phyloP scores from a whole-genome alignment of 306 rosid genomes.

The Fagus crenata region DNA sequence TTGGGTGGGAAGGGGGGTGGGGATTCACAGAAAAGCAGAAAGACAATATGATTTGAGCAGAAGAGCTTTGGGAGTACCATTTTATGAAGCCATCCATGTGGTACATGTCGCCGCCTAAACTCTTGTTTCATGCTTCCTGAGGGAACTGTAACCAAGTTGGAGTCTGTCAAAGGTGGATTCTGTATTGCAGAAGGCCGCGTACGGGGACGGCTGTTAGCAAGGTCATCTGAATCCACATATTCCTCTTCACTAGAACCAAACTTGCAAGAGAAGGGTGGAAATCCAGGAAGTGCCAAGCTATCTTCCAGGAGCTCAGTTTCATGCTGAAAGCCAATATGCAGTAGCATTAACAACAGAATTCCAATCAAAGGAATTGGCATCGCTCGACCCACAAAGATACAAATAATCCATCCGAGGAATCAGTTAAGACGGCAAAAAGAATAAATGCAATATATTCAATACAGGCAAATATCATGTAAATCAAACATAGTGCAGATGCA shows the following conservation, averaged over 20 bases:
- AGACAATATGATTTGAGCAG: not conserved
- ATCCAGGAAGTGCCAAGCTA: constrained; percentile 55
- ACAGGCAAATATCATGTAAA: not conserved
- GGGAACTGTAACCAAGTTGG: constrained; percentile 54
- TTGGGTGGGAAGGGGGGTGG: not conserved
- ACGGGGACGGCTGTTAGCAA: constrained; percentile 57
- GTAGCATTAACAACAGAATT: not conserved
- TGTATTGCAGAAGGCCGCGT: constrained; percentile 48
- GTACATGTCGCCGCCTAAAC: constrained; percentile 62
- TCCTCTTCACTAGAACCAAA: constrained; percentile 70
- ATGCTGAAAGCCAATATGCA: constrained; percentile 36
- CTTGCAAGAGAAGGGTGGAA: constrained; percentile 42
- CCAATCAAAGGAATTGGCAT: constrained; percentile 1
- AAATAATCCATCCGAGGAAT: not conserved
- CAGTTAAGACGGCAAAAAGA: not conserved
- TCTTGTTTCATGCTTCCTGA: constrained; percentile 65
- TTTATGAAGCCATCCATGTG: constrained; percentile 93
- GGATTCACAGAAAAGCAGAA: not conserved
- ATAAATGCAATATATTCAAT: not conserved
- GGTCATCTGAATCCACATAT: constrained; percentile 76
- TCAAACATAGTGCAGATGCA: not conserved
- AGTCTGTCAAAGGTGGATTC: constrained; percentile 48
- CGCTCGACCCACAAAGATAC: not conserved
- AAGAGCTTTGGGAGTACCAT: constrained; percentile 51
- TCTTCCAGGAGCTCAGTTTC: constrained; percentile 63